Percentiles rank a stretch among this genome's conserved stretches.
phyloP scores from a whole-genome alignment of 2,329 filamentous ascomycete species.

The Helminthosporium solani region DNA sequence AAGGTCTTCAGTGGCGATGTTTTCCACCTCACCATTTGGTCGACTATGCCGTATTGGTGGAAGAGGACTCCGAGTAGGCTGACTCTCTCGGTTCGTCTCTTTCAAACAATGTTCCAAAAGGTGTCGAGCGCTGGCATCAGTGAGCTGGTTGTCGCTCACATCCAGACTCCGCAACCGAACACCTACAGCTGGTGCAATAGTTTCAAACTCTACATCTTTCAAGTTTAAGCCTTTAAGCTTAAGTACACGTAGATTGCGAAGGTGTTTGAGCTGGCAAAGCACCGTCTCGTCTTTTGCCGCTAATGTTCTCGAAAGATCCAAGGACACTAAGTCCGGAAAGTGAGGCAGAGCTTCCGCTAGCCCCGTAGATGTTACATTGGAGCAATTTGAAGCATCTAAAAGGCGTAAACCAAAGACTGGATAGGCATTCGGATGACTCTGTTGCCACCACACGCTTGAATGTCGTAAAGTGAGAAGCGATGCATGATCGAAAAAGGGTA shows the following conservation, averaged over 20 bases:
- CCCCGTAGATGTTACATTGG: constrained; percentile 58
- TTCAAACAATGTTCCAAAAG: constrained; percentile 56
- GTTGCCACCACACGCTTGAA: constrained; percentile 27
- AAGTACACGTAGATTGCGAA: constrained; percentile 56
- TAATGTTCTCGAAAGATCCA: constrained; percentile 59
- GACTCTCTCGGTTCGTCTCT: constrained; percentile 14
- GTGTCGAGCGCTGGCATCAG: constrained; percentile 55
- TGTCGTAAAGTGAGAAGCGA: constrained; percentile 53
- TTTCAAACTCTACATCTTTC: constrained; percentile 54
- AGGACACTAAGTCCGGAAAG: constrained; percentile 57
- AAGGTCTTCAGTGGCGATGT: constrained; percentile 47
- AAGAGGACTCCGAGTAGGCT: constrained; percentile 13
- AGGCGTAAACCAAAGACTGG: constrained; percentile 53
- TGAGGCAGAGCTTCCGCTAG: constrained; percentile 54
- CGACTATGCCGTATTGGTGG: constrained; percentile 26
- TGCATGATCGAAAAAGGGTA: constrained; percentile 64
- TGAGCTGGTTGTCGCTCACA: constrained; percentile 58
- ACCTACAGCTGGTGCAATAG: constrained; percentile 55
- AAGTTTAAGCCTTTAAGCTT: constrained; percentile 57
- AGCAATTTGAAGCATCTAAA: constrained; percentile 57
- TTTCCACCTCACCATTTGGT: constrained; percentile 38
- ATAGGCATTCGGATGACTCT: constrained; percentile 24
- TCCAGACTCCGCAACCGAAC: constrained; percentile 58
- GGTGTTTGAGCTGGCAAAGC: constrained; percentile 48
- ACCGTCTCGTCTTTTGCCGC: constrained; percentile 53